phyloP scores from a whole-genome alignment of 495 filamentous ascomycete genomes.

The Platismatia glauca region DNA sequence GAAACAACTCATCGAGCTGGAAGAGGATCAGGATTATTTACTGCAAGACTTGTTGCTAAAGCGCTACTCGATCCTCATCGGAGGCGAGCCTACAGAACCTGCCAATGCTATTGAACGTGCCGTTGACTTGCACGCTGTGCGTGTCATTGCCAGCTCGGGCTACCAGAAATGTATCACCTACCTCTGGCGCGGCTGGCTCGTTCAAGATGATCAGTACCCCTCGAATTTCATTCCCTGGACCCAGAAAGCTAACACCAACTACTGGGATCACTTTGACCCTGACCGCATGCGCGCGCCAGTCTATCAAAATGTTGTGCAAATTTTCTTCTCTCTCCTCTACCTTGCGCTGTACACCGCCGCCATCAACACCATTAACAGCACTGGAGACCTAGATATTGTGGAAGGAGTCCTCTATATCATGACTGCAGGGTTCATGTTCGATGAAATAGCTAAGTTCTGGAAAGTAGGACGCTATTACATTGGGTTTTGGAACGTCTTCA shows the following conservation, averaged over 20 bases:
- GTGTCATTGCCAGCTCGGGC: constrained; percentile 80
- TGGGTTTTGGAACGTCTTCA: constrained; percentile 94
- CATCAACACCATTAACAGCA: constrained; percentile 81
- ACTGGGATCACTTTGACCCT: constrained; percentile 77
- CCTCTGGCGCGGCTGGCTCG: constrained; percentile 93
- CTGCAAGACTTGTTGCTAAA: constrained; percentile 79
- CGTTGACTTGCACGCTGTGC: constrained; percentile 82
- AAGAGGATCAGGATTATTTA: constrained; percentile 66
- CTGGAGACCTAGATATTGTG: constrained; percentile 72
- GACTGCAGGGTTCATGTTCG: constrained; percentile 85
- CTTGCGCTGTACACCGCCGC: constrained; percentile 78
- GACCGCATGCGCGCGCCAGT: constrained; percentile 85
- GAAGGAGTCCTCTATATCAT: constrained; percentile 83
- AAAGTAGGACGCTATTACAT: constrained; percentile 86
- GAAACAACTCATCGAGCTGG: constrained; percentile 83
- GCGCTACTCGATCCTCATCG: constrained; percentile 71
- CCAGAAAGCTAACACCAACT: constrained; percentile 61
- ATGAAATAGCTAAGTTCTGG: constrained; percentile 80
- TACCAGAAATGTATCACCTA: constrained; percentile 91
- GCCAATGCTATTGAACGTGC: constrained; percentile 85
- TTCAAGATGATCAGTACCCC: constrained; percentile 85
- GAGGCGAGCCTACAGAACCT: constrained; percentile 61
- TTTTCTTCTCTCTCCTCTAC: constrained; percentile 74
- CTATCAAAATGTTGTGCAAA: constrained; percentile 86
- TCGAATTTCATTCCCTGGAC: constrained; percentile 76